phyloP scores from a whole-genome alignment of 176 grass and related monocot species.

The Pontederia crassipes region DNA sequence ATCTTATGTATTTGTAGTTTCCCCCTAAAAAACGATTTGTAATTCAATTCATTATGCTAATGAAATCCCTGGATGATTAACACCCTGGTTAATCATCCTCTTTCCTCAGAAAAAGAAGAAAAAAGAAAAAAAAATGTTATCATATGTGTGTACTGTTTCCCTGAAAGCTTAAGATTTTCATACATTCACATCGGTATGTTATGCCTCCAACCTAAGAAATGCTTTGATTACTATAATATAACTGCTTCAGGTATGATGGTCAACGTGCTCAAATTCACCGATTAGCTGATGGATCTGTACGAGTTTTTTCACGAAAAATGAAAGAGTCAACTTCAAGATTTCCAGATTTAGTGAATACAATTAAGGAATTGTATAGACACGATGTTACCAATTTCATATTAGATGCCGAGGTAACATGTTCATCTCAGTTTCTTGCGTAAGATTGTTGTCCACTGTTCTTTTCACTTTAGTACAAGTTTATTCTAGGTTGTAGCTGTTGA shows the following conservation, averaged over 20 bases:
- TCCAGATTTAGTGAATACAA: constrained; percentile 70
- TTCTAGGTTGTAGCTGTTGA: constrained; percentile 76
- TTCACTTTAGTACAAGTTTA: constrained; percentile 11
- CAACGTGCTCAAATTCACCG: constrained; percentile 96
- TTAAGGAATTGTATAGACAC: constrained; percentile 58
- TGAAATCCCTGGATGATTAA: too few relatives aligned
- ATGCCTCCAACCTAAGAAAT: neutral
- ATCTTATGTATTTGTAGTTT: too few relatives aligned
- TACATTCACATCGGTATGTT: neutral
- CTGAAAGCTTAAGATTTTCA: too few relatives aligned
- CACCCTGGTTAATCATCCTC: too few relatives aligned
- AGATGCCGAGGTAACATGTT: constrained; percentile 65
- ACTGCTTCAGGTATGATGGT: constrained; percentile 79
- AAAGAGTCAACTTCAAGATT: constrained; percentile 91
- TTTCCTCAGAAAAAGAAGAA: too few relatives aligned
- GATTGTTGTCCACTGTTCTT: constrained; percentile 19
- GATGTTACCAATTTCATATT: constrained; percentile 64
- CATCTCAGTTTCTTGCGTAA: constrained; percentile 12
- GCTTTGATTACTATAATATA: neutral
- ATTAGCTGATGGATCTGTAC: constrained; percentile 60
- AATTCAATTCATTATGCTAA: too few relatives aligned
- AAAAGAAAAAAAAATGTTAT: too few relatives aligned
- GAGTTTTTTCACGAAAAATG: constrained; percentile 96
- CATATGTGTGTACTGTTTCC: too few relatives aligned
- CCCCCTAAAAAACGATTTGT: too few relatives aligned